phyloP scores from a whole-genome alignment of 441 rosid genomes.

The Breynia disticha region DNA sequence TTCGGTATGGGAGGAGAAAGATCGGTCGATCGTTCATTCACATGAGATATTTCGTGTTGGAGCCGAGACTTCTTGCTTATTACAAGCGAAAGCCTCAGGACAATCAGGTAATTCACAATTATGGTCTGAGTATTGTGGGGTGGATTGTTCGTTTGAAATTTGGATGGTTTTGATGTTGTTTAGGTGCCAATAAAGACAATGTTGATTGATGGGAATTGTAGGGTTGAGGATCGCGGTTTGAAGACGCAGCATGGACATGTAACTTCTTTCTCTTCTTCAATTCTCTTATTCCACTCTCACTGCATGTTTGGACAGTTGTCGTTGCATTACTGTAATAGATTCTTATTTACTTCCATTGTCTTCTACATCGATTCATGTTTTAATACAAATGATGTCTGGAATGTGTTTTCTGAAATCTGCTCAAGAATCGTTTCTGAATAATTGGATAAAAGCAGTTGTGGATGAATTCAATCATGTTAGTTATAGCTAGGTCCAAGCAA shows the following conservation, averaged over 20 bases:
- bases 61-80: slow-evolving; percentile 82
- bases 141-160: background rate
- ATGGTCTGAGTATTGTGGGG: background rate
- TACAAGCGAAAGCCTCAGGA: slow-evolving; percentile 93
- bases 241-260: slow-evolving; percentile 98
- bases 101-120: slow-evolving; percentile 49
- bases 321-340: too few species aligned
- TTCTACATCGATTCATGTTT: too few species aligned
- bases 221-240: slow-evolving; percentile 99
- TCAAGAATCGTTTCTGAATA: too few species aligned
- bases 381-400: too few species aligned
- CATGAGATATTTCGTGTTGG: slow-evolving; percentile 93
- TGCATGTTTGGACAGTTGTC: too few species aligned
- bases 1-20: slow-evolving; percentile 90
- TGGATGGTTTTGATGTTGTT: slow-evolving; percentile 1
- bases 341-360: too few species aligned
- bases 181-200: slow-evolving; percentile 96
- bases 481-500: too few species aligned
- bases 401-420: too few species aligned
- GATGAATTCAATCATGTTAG: too few species aligned
- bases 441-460: too few species aligned
- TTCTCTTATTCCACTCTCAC: too few species aligned
- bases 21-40: slow-evolving; percentile 95
- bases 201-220: slow-evolving; percentile 90
- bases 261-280: slow-evolving; percentile 23